Conservation (phyloP, 2,329 filamentous ascomycete species). For the Incumbomyces lentus region DNA sequence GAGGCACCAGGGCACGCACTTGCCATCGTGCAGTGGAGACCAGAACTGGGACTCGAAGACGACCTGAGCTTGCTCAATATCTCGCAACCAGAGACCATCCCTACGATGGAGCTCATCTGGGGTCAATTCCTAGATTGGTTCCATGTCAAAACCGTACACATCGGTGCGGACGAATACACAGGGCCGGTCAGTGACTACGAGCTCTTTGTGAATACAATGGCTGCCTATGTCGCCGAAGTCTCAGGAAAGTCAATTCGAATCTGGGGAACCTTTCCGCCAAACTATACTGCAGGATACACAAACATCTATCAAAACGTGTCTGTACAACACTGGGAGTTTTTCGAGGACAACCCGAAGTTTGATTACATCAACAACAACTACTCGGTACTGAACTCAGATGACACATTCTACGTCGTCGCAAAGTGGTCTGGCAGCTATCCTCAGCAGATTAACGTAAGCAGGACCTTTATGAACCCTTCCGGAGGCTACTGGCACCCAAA, state of each 20-base stretch:
- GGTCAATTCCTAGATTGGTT: constrained; percentile 47
- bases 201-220: constrained; percentile 43
- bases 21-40: constrained; percentile 49
- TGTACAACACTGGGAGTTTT: constrained; percentile 47
- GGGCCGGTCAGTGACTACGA: constrained; percentile 41
- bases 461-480: constrained; percentile 35
- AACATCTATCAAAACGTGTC: constrained; percentile 38
- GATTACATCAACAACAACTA: constrained; percentile 39
- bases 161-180: constrained; percentile 48
- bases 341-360: constrained; percentile 38
- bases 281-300: constrained; percentile 22
- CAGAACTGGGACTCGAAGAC: constrained; percentile 42
- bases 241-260: constrained; percentile 41
- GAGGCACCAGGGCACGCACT: constrained; percentile 50
- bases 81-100: constrained; percentile 44
- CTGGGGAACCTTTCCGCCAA: constrained; percentile 47
- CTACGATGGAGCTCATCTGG: constrained; percentile 45
- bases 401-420: constrained; percentile 21
- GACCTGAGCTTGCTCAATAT: constrained; percentile 42
- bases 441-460: constrained; percentile 37
- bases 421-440: constrained; percentile 32
- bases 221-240: constrained; percentile 33
- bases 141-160: constrained; percentile 44
- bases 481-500: constrained; percentile 39
- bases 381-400: neutral